A percentile compares a stretch with the other conserved stretches of the same genome.
phyloP scores from a whole-genome alignment of 371 early-diverging fungal genomes.

The Dichotomocladium elegans region DNA sequence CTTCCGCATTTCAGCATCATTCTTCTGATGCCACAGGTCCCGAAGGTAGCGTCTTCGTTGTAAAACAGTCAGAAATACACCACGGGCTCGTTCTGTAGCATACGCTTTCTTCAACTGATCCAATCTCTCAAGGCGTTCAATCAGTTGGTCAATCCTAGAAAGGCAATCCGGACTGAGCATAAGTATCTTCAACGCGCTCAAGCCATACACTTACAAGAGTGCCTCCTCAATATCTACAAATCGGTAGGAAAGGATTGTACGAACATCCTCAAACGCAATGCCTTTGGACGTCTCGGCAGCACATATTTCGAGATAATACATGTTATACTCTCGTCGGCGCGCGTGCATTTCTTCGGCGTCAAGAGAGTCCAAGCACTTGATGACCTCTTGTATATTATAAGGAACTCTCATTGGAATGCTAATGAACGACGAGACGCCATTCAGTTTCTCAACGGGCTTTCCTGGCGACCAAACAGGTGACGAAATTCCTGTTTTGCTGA shows the following conservation, averaged over 20 bases:
- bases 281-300: slow-evolving; percentile 40
- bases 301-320: slow-evolving; percentile 45
- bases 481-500: slow-evolving; percentile 7
- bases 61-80: slow-evolving; percentile 35
- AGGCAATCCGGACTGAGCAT: neutral
- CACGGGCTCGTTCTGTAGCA: slow-evolving; percentile 41
- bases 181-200: neutral
- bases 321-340: slow-evolving; percentile 46
- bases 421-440: neutral
- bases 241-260: slow-evolving; percentile 49
- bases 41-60: slow-evolving; percentile 38
- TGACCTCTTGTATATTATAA: slow-evolving; percentile 21
- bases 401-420: neutral
- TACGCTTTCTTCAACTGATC: slow-evolving; percentile 39
- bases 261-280: slow-evolving; percentile 50
- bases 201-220: slow-evolving; percentile 36
- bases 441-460: neutral
- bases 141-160: slow-evolving; percentile 32
- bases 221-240: slow-evolving; percentile 50
- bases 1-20: slow-evolving; percentile 37
- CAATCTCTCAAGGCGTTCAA: slow-evolving; percentile 36
- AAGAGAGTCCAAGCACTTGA: slow-evolving; percentile 20
- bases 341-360: slow-evolving; percentile 14
- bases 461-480: neutral
- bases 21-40: slow-evolving; percentile 39